These are phyloP conservation scores for Phytophthora nicotianae DNA, from an alignment of 352 stramenopile genomes.

Conservation along the genomic window DNA sequence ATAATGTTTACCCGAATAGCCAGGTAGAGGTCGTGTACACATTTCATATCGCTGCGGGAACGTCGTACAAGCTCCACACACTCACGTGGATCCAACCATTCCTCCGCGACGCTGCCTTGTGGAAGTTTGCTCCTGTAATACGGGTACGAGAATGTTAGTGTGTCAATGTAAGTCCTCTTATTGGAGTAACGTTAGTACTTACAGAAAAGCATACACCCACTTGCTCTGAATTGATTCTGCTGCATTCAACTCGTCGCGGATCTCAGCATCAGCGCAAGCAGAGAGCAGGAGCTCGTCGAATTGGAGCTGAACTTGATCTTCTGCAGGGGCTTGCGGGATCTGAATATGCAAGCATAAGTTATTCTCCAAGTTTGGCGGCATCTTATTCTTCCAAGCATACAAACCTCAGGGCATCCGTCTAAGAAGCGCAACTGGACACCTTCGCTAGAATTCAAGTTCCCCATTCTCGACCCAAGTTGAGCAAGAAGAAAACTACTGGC, in stretches of 20 bases:
- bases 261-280: conserved; percentile 28
- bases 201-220: conserved; percentile 78
- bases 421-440: conserved; percentile 51
- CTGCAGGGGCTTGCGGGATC: conserved; percentile 53
- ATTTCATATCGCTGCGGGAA: conserved; percentile 41
- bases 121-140: conserved; percentile 49
- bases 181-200: no score
- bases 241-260: conserved; percentile 47
- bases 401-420: conserved; percentile 54
- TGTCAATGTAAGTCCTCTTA: neutral
- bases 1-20: conserved; percentile 71
- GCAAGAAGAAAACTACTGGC: conserved; percentile 33
- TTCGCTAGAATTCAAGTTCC: conserved; percentile 50
- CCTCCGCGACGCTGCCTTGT: conserved; percentile 36
- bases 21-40: conserved; percentile 55
- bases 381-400: neutral
- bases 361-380: neutral
- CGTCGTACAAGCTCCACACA: conserved; percentile 56
- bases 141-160: neutral
- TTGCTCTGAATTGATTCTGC: conserved; percentile 62
- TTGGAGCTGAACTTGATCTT: conserved; percentile 40
- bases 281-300: conserved; percentile 56
- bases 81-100: conserved; percentile 55
- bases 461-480: conserved; percentile 40
- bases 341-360: conserved; percentile 23